Evolutionary conservation across 441 rosid genomes (phyloP).

Genomic region (Viola pubescens): DNA sequence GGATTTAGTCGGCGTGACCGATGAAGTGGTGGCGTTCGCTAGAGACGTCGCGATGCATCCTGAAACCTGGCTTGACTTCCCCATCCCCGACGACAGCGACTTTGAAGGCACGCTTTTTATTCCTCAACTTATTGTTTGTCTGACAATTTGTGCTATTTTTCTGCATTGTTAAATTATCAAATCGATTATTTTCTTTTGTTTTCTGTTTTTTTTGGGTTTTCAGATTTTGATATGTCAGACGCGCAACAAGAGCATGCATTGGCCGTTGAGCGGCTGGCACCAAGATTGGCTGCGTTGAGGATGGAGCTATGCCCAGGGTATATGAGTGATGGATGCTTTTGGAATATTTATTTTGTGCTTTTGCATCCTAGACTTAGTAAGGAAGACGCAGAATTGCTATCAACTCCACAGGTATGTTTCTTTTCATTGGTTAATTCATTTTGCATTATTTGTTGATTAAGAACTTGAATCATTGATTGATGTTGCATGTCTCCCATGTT

Average conservation of each 20-base stretch:
- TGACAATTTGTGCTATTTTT: neutral
- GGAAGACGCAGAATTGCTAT: constrained; percentile 62
- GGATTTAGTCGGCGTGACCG: constrained; percentile 62
- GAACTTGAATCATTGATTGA: neutral
- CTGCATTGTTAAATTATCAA: neutral
- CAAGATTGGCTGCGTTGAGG: constrained; percentile 69
- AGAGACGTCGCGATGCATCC: constrained; percentile 78
- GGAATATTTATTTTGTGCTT: constrained; percentile 92
- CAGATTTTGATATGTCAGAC: constrained; percentile 88
- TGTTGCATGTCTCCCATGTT: neutral
- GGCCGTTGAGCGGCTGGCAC: constrained; percentile 64
- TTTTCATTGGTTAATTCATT: neutral
- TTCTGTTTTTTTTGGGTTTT: neutral
- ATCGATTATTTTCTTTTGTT: neutral
- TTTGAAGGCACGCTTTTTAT: constrained; percentile 51
- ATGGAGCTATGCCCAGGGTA: constrained; percentile 72
- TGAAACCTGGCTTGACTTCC: constrained; percentile 89
- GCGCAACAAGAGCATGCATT: constrained; percentile 86
- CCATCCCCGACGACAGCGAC: constrained; percentile 42
- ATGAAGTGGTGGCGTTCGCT: constrained; percentile 67
- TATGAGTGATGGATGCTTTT: constrained; percentile 84
- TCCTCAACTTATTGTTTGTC: neutral
- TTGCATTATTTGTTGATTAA: neutral
- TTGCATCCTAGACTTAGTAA: constrained; percentile 71
- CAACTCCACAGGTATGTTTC: constrained; percentile 70